Evolutionary conservation across 805 yeast species (phyloP).

Genomic region (Suhomyces sp.): DNA sequence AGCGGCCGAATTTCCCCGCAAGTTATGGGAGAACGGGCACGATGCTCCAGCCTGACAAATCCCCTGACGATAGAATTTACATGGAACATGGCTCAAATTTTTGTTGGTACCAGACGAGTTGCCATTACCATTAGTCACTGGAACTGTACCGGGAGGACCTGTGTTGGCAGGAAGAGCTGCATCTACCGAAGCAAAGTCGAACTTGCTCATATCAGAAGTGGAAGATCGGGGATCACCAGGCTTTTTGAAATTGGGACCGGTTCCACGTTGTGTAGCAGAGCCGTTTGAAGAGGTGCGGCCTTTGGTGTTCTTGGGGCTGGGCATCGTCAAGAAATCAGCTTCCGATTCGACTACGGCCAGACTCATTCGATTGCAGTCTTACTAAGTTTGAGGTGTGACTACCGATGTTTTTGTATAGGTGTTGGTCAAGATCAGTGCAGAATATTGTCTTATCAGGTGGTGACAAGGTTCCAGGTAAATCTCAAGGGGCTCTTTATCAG

Average conservation of each 20-base stretch:
- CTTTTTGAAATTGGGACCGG: not conserved
- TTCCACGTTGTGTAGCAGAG: not conserved
- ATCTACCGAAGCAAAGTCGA: conserved; percentile 14
- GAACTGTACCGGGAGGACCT: conserved; percentile 32
- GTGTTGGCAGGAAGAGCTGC: conserved; percentile 34
- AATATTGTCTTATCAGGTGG: too few species aligned
- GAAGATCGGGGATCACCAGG: conserved; percentile 1
- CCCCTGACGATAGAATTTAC: conserved; percentile 90
- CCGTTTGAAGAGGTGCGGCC: not conserved
- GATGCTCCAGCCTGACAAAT: conserved; percentile 91
- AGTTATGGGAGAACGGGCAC: conserved; percentile 87
- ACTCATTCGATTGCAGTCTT: not conserved
- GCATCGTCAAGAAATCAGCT: not conserved
- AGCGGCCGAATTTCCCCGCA: conserved; percentile 51
- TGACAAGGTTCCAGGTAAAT: not conserved
- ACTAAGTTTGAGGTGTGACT: too few species aligned
- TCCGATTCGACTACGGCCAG: conserved; percentile 2
- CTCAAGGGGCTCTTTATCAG: not conserved
- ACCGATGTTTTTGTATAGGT: too few species aligned
- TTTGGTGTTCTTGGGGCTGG: conserved; percentile 2
- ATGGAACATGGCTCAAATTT: conserved; percentile 91
- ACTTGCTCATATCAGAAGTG: conserved; percentile 1
- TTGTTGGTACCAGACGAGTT: conserved; percentile 15
- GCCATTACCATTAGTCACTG: conserved; percentile 12
- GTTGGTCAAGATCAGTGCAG: too few species aligned